These are phyloP conservation scores for Logfia minima DNA, from an alignment of 129 eudicot species.

Conservation along the genomic window DNA sequence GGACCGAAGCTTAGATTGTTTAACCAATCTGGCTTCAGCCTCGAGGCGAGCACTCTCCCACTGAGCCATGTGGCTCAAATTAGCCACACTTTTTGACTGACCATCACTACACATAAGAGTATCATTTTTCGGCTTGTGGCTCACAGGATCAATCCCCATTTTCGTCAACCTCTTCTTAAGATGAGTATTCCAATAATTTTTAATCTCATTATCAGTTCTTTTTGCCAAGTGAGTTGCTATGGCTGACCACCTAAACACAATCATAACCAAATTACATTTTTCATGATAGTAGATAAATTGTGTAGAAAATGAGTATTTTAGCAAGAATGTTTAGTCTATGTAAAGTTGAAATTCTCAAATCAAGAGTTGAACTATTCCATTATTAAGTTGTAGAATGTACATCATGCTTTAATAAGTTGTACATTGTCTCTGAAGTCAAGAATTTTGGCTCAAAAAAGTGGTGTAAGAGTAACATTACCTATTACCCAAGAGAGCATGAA, in stretches of 20 bases:
- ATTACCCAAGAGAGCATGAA: slow-evolving; percentile 95
- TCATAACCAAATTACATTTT: slow-evolving; percentile 1
- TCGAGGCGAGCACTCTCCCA: slow-evolving; percentile 98
- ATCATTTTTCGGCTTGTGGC: slow-evolving; percentile 77
- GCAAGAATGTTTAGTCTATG: neutral
- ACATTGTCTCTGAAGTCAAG: slow-evolving; percentile 17
- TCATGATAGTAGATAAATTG: neutral
- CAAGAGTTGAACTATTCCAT: neutral
- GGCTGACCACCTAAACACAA: slow-evolving; percentile 72
- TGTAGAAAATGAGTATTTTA: neutral
- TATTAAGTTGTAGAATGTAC: neutral
- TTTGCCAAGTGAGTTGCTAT: slow-evolving; percentile 78
- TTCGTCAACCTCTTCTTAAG: slow-evolving; percentile 62
- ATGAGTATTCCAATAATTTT: slow-evolving; percentile 84
- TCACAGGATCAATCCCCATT: slow-evolving; percentile 83
- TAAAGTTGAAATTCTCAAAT: neutral
- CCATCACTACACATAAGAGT: slow-evolving; percentile 47
- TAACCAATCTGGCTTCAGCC: slow-evolving; percentile 86
- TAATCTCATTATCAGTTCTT: slow-evolving; percentile 75
- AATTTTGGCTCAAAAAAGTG: neutral
- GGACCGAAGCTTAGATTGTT: slow-evolving; percentile 68
- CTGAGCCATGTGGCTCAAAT: slow-evolving; percentile 97
- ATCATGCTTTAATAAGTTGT: neutral
- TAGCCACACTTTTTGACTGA: slow-evolving; percentile 69
- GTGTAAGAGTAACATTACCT: slow-evolving; percentile 39